Base-by-base conservation (phyloP, 2,329 filamentous ascomycete genomes). In the Tolypocladium ophioglossoides region DNA sequence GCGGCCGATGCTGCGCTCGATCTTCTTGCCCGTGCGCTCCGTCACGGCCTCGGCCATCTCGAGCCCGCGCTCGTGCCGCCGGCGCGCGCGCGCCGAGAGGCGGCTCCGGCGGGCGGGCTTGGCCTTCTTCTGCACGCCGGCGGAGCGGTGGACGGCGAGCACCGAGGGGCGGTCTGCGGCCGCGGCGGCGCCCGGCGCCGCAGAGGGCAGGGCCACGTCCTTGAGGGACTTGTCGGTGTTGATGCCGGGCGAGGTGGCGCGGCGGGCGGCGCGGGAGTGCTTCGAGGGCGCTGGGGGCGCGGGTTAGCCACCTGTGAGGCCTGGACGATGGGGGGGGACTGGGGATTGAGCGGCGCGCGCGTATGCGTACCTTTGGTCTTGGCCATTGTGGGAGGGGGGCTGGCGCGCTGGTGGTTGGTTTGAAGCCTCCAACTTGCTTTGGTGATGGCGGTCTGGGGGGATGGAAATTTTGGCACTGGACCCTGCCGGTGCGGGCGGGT, bases 181-280 rank as follows among this genome's bases (percentile, higher is more conserved):
- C 3, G 27, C 27, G 27, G 27, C 58, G 24, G 51, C 12, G 18
- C 51, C 20, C 7, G 53, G 10, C 50, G 50, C 39, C 58, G 78
- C 72, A 55, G 69, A 58, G 2, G 82, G 80, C 12, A 77, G 74
- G 56, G 77, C 72, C 55, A 79, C 70, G 39, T 81, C 72, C 65
- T 86, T 86, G 24, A 88, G 75, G 8, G 84, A 86, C 70, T 87
- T 87, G 75, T 89, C 85, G 46, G 81, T 80, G 70, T 87, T 73
- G 69, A 89, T 84, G 63, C 83, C 77, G 30, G 86, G 85, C 4
- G 85, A 87, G 18, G 82, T 82, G 49, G 84, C 87, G 59, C 88
- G 83, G 64, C 87, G 82, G 41, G 86, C 86, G 55, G 86, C 86
- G 59, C 88, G 85, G 52, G 88, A 91, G 73, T 85, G 86, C 55